These are phyloP conservation scores for Suillus decipiens DNA, from an alignment of 768 basidiomycete species.

Conservation along the genomic window DNA sequence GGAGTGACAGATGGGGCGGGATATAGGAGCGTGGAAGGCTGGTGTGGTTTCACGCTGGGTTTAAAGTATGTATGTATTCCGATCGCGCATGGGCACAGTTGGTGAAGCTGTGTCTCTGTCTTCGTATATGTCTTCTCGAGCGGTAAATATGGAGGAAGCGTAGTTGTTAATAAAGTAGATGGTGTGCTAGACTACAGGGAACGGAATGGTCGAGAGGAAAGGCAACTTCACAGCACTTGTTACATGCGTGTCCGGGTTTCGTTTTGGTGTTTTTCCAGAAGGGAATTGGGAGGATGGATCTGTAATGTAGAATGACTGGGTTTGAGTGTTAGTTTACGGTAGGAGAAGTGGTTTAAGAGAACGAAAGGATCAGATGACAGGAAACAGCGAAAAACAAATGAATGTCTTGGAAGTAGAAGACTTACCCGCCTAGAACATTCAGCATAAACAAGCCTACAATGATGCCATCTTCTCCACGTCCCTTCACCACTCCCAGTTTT, in stretches of 20 bases:
- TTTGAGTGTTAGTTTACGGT: background rate
- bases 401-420: background rate
- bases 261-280: conserved; percentile 43
- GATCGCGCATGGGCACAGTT: background rate
- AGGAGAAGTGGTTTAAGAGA: background rate
- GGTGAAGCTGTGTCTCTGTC: background rate
- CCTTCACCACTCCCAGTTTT: conserved; percentile 18
- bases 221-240: conserved; percentile 83
- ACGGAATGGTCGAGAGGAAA: conserved; percentile 54
- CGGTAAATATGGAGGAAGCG: conserved; percentile 4
- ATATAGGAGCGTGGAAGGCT: background rate
- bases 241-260: conserved; percentile 80
- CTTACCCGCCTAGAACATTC: conserved; percentile 76
- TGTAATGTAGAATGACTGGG: conserved; percentile 81
- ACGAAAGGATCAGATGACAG: background rate
- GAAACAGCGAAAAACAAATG: background rate
- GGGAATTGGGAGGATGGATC: conserved; percentile 37
- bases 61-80: background rate
- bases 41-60: no score
- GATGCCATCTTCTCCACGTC: conserved; percentile 67
- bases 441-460: conserved; percentile 86
- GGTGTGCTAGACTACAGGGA: conserved; percentile 3
- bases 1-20: conserved; percentile 30
- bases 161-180: conserved; percentile 11
- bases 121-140: background rate